Percentiles rank a stretch among this genome's conserved stretches.
These are phyloP conservation scores for Viola pubescens DNA, from an alignment of 441 rosid species.

Conservation along the genomic window DNA sequence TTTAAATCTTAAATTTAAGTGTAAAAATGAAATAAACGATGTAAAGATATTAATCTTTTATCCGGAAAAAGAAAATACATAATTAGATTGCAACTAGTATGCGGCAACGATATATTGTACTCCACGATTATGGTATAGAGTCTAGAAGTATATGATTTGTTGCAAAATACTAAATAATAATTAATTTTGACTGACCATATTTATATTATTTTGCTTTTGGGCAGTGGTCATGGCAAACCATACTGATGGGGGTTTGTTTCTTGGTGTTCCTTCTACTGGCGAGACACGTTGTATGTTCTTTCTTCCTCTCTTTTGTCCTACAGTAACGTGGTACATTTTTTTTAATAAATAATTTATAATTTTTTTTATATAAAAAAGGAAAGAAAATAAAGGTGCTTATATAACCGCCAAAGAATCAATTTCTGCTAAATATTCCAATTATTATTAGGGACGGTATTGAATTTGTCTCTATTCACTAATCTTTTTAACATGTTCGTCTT, in stretches of 20 bases:
- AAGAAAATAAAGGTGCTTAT: too few relatives aligned
- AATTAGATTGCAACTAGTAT: too few relatives aligned
- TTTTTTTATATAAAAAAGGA: too few relatives aligned
- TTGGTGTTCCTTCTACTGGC: slow-evolving; percentile 54
- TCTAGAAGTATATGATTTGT: too few relatives aligned
- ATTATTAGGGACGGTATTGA: slow-evolving; percentile 2
- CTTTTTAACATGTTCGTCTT: not conserved
- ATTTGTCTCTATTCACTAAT: slow-evolving; percentile 8
- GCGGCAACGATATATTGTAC: too few relatives aligned
- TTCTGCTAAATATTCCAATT: not conserved
- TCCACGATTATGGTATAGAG: too few relatives aligned
- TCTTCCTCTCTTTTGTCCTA: slow-evolving; percentile 6
- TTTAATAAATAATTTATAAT: too few relatives aligned
- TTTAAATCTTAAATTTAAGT: too few relatives aligned
- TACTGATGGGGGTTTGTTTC: slow-evolving; percentile 74
- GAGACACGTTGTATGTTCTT: slow-evolving; percentile 61
- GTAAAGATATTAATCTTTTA: too few relatives aligned
- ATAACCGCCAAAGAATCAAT: not conserved
- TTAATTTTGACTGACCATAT: not conserved
- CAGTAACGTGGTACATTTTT: not conserved
- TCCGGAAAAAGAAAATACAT: too few relatives aligned
- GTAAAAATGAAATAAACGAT: too few relatives aligned
- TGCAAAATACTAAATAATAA: too few relatives aligned
- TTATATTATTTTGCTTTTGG: not conserved
- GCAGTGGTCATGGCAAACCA: slow-evolving; percentile 97